Evolutionary conservation across 345 rosid species (phyloP).

Genomic region (Syzygium grande): DNA sequence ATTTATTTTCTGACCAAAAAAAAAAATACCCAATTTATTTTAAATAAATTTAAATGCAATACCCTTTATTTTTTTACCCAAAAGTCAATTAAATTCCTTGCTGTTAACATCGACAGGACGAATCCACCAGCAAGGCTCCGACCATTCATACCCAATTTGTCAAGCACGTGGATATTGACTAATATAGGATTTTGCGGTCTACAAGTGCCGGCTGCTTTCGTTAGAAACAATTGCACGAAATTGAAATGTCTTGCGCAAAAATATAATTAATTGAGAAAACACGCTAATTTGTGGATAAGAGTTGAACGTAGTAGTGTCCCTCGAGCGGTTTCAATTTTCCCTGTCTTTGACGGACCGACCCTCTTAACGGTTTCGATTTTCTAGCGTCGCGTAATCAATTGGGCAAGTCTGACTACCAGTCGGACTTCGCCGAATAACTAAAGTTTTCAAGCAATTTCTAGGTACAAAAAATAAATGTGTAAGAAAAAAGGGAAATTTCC

Average conservation of each 20-base stretch:
- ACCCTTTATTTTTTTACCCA: not conserved
- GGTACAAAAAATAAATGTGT: not conserved
- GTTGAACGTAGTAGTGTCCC: not conserved
- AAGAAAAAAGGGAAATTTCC: not conserved
- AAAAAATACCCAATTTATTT: not conserved
- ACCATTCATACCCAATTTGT: not conserved
- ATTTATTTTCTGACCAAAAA: too few species aligned
- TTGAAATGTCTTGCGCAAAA: not conserved
- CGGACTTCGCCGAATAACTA: not conserved
- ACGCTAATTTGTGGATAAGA: not conserved
- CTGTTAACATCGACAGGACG: not conserved
- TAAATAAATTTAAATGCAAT: not conserved
- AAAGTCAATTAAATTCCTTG: not conserved
- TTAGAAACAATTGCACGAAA: not conserved
- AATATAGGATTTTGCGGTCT: not conserved
- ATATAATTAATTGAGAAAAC: not conserved
- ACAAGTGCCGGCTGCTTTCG: not conserved
- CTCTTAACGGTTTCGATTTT: not conserved
- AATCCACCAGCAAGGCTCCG: not conserved
- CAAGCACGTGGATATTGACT: not conserved
- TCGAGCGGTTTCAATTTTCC: not conserved
- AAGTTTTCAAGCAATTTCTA: not conserved
- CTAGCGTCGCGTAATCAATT: not conserved
- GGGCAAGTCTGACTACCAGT: not conserved
- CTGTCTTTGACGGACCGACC: not conserved